These are phyloP conservation scores for Xylariaceae sp. DNA, from an alignment of 2,329 filamentous ascomycete genomes.

Conservation along the genomic window DNA sequence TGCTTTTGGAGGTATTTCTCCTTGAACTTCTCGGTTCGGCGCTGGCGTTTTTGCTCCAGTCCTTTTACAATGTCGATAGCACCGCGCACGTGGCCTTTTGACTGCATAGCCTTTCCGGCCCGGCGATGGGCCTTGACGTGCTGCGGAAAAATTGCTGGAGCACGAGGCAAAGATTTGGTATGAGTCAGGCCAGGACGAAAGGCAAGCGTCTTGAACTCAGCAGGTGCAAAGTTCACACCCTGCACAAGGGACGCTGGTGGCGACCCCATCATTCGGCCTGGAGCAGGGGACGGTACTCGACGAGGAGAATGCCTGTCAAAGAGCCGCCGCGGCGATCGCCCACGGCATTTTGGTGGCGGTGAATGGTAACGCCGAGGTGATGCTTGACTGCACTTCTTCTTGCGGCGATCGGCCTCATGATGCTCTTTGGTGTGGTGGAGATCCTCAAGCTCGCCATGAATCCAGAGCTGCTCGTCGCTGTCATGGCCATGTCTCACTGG, in stretches of 20 bases:
- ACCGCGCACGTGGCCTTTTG: conserved; percentile 69
- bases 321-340: conserved; percentile 56
- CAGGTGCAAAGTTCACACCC: conserved; percentile 29
- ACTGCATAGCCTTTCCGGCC: conserved; percentile 29
- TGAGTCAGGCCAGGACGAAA: conserved; percentile 67
- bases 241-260: conserved; percentile 35
- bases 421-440: conserved; percentile 58
- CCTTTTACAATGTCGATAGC: conserved; percentile 98
- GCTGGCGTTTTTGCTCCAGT: conserved; percentile 88
- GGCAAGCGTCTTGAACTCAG: conserved; percentile 44
- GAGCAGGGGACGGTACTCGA: conserved; percentile 68
- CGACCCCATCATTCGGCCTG: conserved; percentile 46
- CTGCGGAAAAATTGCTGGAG: conserved; percentile 66
- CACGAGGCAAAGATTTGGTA: conserved; percentile 84
- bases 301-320: conserved; percentile 70
- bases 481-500: conserved; percentile 58
- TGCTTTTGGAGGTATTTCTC: conserved; percentile 77
- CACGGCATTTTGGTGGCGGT: conserved; percentile 50
- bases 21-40: conserved; percentile 82
- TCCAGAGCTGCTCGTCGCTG: conserved; percentile 67
- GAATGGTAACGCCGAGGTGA: conserved; percentile 62
- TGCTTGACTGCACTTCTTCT: conserved; percentile 46
- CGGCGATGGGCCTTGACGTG: conserved; percentile 43
- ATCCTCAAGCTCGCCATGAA: conserved; percentile 70
- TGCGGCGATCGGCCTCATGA: conserved; percentile 41